These are phyloP conservation scores for Tetradesmus lagerheimii DNA, from an alignment of 139 green algal genomes.

Conservation along the genomic window DNA sequence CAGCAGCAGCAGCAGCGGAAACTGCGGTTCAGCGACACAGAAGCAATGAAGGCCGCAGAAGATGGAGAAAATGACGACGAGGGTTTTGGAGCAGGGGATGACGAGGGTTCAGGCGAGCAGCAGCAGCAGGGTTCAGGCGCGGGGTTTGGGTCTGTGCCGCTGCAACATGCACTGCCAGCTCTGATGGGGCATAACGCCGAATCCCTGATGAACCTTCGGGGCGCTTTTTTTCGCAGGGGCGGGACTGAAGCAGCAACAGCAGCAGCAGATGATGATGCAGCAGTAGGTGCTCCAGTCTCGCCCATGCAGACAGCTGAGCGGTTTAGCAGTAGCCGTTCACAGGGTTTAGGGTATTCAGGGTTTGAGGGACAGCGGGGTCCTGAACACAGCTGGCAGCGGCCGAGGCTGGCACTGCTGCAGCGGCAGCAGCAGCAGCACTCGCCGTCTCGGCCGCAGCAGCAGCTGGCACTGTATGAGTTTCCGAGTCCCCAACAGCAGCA, in stretches of 20 bases:
- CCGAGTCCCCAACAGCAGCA: neutral
- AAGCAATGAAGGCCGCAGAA: neutral
- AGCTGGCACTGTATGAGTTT: conserved; percentile 7
- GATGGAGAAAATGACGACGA: neutral
- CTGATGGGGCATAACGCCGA: conserved; percentile 71
- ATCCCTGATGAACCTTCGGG: conserved; percentile 64
- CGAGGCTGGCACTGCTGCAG: conserved; percentile 18
- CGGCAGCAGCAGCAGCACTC: conserved; percentile 10
- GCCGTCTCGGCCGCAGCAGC: neutral
- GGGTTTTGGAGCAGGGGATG: conserved; percentile 15
- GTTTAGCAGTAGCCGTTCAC: neutral
- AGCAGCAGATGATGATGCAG: neutral
- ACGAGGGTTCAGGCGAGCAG: neutral
- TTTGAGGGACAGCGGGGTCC: neutral
- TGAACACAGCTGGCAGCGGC: conserved; percentile 24
- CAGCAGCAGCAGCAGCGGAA: conserved; percentile 33
- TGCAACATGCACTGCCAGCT: conserved; percentile 73
- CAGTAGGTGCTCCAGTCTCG: conserved; percentile 24
- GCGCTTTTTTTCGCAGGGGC: conserved; percentile 52
- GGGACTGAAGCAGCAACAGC: neutral
- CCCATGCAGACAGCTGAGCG: neutral
- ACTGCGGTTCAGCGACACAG: neutral
- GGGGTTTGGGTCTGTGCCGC: conserved; percentile 38
- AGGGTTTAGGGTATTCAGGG: neutral
- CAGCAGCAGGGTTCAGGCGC: conserved; percentile 15